These are phyloP conservation scores for Botrytis fragariae DNA, from an alignment of 2,329 filamentous ascomycete species.

Conservation along the genomic window DNA sequence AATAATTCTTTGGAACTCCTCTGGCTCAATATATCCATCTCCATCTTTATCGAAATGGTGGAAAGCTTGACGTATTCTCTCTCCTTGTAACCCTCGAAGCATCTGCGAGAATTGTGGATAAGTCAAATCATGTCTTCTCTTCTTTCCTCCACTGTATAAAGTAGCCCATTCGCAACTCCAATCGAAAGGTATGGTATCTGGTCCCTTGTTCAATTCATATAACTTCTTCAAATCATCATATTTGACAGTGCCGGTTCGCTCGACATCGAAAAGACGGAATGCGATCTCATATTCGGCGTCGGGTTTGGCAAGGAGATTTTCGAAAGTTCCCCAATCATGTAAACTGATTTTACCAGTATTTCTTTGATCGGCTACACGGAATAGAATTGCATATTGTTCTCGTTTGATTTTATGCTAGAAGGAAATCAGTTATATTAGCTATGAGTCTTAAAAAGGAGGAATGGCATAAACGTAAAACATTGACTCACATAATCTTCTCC, in stretches of 20 bases:
- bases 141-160: constrained; percentile 86
- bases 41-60: constrained; percentile 85
- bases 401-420: constrained; percentile 93
- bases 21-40: constrained; percentile 92
- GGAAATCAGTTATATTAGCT: constrained; percentile 28
- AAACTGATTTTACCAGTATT: constrained; percentile 71
- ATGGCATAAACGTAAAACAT: neutral
- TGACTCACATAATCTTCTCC: constrained; percentile 85
- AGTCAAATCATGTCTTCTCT: constrained; percentile 84
- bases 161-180: constrained; percentile 97
- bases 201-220: constrained; percentile 86
- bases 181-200: constrained; percentile 84
- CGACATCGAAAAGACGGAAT: constrained; percentile 91
- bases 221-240: constrained; percentile 83
- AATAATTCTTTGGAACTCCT: constrained; percentile 96
- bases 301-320: constrained; percentile 88
- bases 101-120: constrained; percentile 98
- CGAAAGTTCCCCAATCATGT: constrained; percentile 87
- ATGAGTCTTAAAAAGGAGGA: neutral
- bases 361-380: constrained; percentile 82
- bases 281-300: constrained; percentile 99
- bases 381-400: constrained; percentile 92
- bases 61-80: constrained; percentile 94
- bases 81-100: constrained; percentile 91
- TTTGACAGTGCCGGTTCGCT: constrained; percentile 79